These are phyloP conservation scores for Saturnispora quitensis DNA, from an alignment of 805 yeast genomes.

Conservation along the genomic window DNA sequence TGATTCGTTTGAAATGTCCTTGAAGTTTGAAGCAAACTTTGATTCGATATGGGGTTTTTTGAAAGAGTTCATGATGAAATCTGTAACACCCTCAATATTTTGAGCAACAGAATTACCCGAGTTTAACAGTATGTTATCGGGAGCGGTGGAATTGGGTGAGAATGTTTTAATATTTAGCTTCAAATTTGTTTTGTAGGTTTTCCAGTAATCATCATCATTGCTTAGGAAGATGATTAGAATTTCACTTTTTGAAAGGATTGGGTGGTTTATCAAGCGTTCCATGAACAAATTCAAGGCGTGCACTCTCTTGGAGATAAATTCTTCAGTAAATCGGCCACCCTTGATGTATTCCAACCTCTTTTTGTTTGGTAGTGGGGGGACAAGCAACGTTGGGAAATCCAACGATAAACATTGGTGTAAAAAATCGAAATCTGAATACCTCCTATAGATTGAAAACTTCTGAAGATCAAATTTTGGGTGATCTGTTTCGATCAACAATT, in stretches of 20 bases:
- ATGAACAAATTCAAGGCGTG: constrained; percentile 72
- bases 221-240: constrained; percentile 65
- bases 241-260: constrained; percentile 57
- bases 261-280: constrained; percentile 65
- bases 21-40: constrained; percentile 58
- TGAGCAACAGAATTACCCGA: background rate
- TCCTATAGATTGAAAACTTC: constrained; percentile 50
- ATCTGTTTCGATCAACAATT: constrained; percentile 54
- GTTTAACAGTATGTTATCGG: constrained; percentile 11
- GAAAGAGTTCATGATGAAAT: constrained; percentile 88
- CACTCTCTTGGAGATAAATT: constrained; percentile 77
- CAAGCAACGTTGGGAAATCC: constrained; percentile 76
- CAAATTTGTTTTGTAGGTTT: constrained; percentile 50
- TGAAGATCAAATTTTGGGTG: constrained; percentile 43
- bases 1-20: constrained; percentile 72
- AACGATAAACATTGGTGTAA: constrained; percentile 63
- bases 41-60: constrained; percentile 57
- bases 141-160: background rate
- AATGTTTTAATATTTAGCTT: constrained; percentile 13
- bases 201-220: constrained; percentile 46
- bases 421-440: constrained; percentile 82
- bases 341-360: constrained; percentile 85
- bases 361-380: constrained; percentile 93
- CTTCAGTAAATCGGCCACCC: constrained; percentile 83
- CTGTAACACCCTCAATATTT: constrained; percentile 71